A percentile compares a stretch with the other conserved stretches of the same genome.
Evolutionary conservation across 2,329 filamentous ascomycete genomes (phyloP).

Genomic region (Fusarium cicatricum): DNA sequence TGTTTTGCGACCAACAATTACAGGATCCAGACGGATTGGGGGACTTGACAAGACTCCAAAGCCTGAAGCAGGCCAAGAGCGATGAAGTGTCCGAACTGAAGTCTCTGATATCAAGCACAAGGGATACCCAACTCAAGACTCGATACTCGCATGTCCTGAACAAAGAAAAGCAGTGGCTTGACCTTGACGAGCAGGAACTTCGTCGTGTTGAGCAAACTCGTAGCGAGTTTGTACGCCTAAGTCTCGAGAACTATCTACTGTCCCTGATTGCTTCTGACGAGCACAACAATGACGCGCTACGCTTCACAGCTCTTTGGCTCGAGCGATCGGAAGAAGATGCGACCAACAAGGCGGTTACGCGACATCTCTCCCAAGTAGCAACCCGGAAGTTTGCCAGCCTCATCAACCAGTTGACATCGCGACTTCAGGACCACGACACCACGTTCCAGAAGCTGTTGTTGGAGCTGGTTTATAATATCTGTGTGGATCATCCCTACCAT

Average conservation of each 20-base stretch:
- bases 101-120: slow-evolving; percentile 60
- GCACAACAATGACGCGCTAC: slow-evolving; percentile 87
- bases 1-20: slow-evolving; percentile 93
- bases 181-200: slow-evolving; percentile 89
- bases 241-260: slow-evolving; percentile 91
- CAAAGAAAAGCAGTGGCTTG: slow-evolving; percentile 86
- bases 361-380: slow-evolving; percentile 76
- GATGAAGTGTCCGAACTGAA: slow-evolving; percentile 81
- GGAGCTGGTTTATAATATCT: slow-evolving; percentile 81
- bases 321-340: slow-evolving; percentile 79
- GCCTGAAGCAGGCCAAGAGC: slow-evolving; percentile 79
- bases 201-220: slow-evolving; percentile 78
- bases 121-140: slow-evolving; percentile 61
- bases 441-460: slow-evolving; percentile 82
- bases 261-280: slow-evolving; percentile 86
- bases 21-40: slow-evolving; percentile 86
- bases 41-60: slow-evolving; percentile 82
- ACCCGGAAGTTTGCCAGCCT: slow-evolving; percentile 91
- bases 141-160: slow-evolving; percentile 67
- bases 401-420: slow-evolving; percentile 97
- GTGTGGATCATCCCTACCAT: slow-evolving; percentile 92
- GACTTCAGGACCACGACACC: slow-evolving; percentile 74
- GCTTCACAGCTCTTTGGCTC: slow-evolving; percentile 94
- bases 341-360: slow-evolving; percentile 79
- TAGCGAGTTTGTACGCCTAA: slow-evolving; percentile 84